These are phyloP conservation scores for Phytophthora sansomeana DNA, from an alignment of 352 stramenopile species.

Conservation along the genomic window DNA sequence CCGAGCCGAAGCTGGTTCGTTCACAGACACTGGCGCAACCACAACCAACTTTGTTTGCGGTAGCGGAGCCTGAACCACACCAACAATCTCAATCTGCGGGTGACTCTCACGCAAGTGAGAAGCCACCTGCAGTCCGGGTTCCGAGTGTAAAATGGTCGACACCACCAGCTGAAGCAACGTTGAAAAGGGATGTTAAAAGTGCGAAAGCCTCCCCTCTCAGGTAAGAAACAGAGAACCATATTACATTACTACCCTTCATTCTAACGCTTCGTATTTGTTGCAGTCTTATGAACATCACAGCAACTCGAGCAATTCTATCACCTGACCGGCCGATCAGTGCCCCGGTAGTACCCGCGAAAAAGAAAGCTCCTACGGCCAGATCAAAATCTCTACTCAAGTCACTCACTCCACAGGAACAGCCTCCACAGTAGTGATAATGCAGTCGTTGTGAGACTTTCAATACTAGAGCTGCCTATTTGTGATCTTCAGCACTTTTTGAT, in stretches of 20 bases:
- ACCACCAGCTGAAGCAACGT: slow-evolving; percentile 3
- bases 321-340: slow-evolving; percentile 64
- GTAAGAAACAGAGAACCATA: slow-evolving; percentile 18
- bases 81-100: slow-evolving; percentile 36
- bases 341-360: slow-evolving; percentile 53
- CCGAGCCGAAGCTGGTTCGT: slow-evolving; percentile 1
- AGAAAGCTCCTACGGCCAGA: slow-evolving; percentile 35
- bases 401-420: slow-evolving; percentile 14
- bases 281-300: slow-evolving; percentile 53
- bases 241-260: too few species aligned
- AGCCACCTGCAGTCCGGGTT: slow-evolving; percentile 22
- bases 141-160: slow-evolving; percentile 26
- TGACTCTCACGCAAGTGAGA: slow-evolving; percentile 34
- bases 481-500: slow-evolving; percentile 22
- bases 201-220: slow-evolving; percentile 37
- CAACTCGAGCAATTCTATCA: slow-evolving; percentile 42
- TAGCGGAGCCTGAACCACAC: slow-evolving; percentile 7
- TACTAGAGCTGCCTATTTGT: background rate
- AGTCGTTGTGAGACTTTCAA: background rate
- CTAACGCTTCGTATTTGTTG: background rate
- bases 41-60: background rate
- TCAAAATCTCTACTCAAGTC: slow-evolving; percentile 29
- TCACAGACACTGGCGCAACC: slow-evolving; percentile 2
- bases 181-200: slow-evolving; percentile 24
- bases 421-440: slow-evolving; percentile 11